phyloP scores from a whole-genome alignment of 2,329 filamentous ascomycete species.

The Teratosphaeria nubilosa region DNA sequence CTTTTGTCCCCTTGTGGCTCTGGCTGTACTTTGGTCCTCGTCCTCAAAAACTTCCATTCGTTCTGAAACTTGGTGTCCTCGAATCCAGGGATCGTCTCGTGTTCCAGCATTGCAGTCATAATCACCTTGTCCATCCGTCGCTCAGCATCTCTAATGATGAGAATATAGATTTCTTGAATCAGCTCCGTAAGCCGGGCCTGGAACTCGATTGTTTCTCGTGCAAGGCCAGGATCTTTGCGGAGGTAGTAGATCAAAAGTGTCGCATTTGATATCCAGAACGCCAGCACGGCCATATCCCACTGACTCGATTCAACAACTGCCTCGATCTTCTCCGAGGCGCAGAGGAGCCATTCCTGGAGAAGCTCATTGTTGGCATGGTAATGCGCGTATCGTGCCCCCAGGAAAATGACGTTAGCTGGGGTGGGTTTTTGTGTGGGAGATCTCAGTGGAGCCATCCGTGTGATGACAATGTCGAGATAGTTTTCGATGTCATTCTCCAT shows the following conservation, averaged over 20 bases:
- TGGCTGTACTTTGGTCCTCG: conserved; percentile 77
- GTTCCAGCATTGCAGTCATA: conserved; percentile 87
- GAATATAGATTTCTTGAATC: conserved; percentile 95
- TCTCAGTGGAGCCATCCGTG: conserved; percentile 92
- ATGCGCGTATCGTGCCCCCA: conserved; percentile 90
- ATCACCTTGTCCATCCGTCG: conserved; percentile 91
- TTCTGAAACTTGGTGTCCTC: conserved; percentile 96
- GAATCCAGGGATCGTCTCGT: conserved; percentile 95
- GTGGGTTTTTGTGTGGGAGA: conserved; percentile 97
- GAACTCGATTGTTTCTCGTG: conserved; percentile 74
- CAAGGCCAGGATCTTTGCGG: conserved; percentile 80
- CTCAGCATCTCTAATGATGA: conserved; percentile 94
- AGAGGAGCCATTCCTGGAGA: conserved; percentile 66
- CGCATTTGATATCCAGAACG: conserved; percentile 97
- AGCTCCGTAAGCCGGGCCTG: conserved; percentile 89
- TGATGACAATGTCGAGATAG: conserved; percentile 92
- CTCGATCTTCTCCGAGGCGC: conserved; percentile 93
- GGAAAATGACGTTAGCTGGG: conserved; percentile 91
- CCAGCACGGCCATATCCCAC: conserved; percentile 99
- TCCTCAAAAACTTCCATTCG: conserved; percentile 95
- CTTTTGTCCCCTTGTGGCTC: conserved; percentile 76
- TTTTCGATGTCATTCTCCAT: conserved; percentile 86
- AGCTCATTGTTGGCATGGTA: conserved; percentile 88
- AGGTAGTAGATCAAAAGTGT: conserved; percentile 92
- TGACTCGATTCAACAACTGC: conserved; percentile 90